These are phyloP conservation scores for Stephania japonica DNA, from an alignment of 164 flowering plant genomes.

Conservation along the genomic window DNA sequence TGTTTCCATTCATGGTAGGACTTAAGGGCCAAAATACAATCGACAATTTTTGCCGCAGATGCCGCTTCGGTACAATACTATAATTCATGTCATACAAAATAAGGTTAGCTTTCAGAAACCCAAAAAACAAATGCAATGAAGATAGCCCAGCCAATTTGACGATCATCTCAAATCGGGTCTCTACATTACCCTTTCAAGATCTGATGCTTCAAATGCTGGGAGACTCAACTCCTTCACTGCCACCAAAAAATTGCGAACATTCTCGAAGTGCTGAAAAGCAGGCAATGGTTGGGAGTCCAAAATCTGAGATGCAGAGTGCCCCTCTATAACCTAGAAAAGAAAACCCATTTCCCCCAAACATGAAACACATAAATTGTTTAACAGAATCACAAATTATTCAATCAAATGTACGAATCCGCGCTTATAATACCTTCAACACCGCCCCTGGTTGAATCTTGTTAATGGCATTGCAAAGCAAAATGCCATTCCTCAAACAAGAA, in stretches of 20 bases:
- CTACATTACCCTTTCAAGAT: constrained; percentile 71
- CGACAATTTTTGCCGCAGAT: constrained; percentile 68
- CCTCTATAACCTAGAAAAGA: constrained; percentile 61
- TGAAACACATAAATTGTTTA: background rate
- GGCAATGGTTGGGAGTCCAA: constrained; percentile 68
- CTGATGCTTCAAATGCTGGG: constrained; percentile 88
- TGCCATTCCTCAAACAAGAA: constrained; percentile 82
- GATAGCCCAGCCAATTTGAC: background rate
- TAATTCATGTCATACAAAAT: constrained; percentile 1
- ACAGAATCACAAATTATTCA: background rate
- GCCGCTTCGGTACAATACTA: constrained; percentile 66
- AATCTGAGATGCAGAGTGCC: constrained; percentile 25
- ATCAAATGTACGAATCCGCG: background rate
- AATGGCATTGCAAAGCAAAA: constrained; percentile 73
- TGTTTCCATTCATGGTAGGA: constrained; percentile 70
- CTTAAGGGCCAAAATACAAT: constrained; percentile 77
- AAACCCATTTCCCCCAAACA: background rate
- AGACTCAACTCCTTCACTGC: constrained; percentile 67
- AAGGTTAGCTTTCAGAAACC: background rate
- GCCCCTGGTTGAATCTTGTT: constrained; percentile 84
- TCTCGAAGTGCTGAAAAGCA: constrained; percentile 94
- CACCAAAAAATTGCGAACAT: constrained; percentile 73
- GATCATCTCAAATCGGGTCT: background rate
- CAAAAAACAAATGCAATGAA: background rate
- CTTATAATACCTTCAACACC: constrained; percentile 58